Percentiles rank a stretch among this genome's conserved stretches.
These are phyloP conservation scores for Fusarium sp. DNA, from an alignment of 2,329 filamentous ascomycete species.

Conservation along the genomic window DNA sequence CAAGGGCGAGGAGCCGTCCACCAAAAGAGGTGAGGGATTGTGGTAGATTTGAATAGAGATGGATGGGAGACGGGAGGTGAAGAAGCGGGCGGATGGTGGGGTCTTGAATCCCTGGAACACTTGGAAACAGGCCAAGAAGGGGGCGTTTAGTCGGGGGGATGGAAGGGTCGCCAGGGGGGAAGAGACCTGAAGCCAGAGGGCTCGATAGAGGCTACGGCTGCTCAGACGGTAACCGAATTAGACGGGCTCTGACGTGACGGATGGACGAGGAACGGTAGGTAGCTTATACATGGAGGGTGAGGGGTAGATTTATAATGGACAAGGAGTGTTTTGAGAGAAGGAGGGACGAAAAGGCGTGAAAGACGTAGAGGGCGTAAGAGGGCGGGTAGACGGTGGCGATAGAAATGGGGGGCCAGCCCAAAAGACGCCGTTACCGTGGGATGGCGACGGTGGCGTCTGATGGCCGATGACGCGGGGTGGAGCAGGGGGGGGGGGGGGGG, in stretches of 20 bases:
- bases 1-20: constrained; percentile 16
- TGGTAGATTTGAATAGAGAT: constrained; percentile 33
- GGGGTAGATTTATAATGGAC: neutral
- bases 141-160: constrained; percentile 21
- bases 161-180: constrained; percentile 14
- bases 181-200: constrained; percentile 22
- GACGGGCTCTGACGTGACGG: constrained; percentile 17
- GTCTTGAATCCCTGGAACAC: constrained; percentile 44
- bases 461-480: constrained; percentile 40
- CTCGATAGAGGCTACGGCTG: neutral
- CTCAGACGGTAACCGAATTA: constrained; percentile 26
- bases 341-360: constrained; percentile 14
- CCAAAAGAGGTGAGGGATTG: constrained; percentile 25
- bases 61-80: constrained; percentile 27
- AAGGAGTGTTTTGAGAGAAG: neutral
- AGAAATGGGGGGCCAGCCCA: neutral
- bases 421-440: constrained; percentile 33
- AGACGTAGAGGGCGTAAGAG: neutral
- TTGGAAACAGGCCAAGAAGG: constrained; percentile 43
- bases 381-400: constrained; percentile 30
- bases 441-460: constrained; percentile 41
- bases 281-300: neutral
- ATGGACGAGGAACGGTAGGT: neutral
- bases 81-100: constrained; percentile 43
- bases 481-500: constrained; percentile 5